Base-by-base conservation (phyloP, 2,329 filamentous ascomycete species). In the Ophiostoma piceae region DNA sequence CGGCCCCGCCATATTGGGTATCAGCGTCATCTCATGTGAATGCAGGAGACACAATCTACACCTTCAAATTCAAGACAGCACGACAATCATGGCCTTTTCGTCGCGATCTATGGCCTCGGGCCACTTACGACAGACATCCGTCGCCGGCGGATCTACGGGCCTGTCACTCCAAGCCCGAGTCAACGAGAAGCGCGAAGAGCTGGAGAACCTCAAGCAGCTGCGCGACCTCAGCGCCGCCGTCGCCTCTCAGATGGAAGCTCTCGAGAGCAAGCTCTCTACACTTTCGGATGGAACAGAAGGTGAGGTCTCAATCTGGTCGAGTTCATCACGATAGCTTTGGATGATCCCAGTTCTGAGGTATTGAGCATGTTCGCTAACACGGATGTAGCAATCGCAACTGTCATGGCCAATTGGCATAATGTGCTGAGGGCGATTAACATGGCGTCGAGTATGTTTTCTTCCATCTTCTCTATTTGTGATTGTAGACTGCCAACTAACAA, bases 351-450 rank as follows among this genome's bases (percentile, higher is more conserved):
- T 57, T 12, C 51, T 5, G 51, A 29, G n/a, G 4, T 57, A 22
- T 26, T 11, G 22, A 26, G n/a, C 22, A 26, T 26, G 9, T 22
- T 14, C 35, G 54, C 57, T 62, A 16, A 65, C 16, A 16, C 16
- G 39, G 8, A 3, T 29, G 1, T 77, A 92, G 91, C 90, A 71
- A 92, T 96, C 75, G 92, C 92, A 54, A 86, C 89, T n/a, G 92
- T 96, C 29, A 83, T 96, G 77, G 87, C 89, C 68, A 96, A 95
- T 78, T 96, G 92, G 92, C 90, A 94, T 78, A 94, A 92, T 75
- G 92, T 96, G 73, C 84, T 96, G 71, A 85, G 90, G 73, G 91
- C 91, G 60, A 94, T 96, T 76, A 90, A 90, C 76, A 94, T 95
- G 90, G 92, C 92, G 72, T 94, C 90, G 71, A 85, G 91, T 94